phyloP scores from a whole-genome alignment of 192 early-diverging fungal species.

The Geranomyces variabilis region DNA sequence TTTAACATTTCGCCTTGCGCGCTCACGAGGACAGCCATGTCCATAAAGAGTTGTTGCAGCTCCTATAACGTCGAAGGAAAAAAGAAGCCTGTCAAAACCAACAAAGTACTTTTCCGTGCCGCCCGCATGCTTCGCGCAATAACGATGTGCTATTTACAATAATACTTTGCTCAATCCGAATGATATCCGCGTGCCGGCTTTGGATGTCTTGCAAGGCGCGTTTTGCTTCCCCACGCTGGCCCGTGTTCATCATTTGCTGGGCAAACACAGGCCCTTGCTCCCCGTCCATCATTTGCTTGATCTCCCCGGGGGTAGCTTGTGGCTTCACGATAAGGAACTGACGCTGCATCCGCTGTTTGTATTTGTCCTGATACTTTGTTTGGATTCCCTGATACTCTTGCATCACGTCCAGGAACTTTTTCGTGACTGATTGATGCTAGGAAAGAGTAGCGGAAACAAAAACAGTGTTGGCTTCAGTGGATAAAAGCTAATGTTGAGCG shows the following conservation, averaged over 20 bases:
- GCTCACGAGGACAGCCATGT: constrained; percentile 82
- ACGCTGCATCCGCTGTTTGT: constrained; percentile 78
- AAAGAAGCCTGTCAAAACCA: too few species aligned
- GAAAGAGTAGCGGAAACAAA: not conserved
- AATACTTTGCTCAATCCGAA: constrained; percentile 86
- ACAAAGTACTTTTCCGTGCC: not conserved
- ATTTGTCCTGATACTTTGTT: constrained; percentile 80
- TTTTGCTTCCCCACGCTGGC: constrained; percentile 72
- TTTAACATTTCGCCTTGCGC: constrained; percentile 75
- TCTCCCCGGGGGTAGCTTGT: constrained; percentile 73
- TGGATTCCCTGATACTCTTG: constrained; percentile 80
- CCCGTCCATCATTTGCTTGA: constrained; percentile 72
- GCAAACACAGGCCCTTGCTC: constrained; percentile 82
- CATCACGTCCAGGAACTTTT: constrained; percentile 63
- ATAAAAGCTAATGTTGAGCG: too few species aligned
- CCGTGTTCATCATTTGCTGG: constrained; percentile 74
- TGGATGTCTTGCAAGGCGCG: constrained; percentile 82
- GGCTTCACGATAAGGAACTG: constrained; percentile 88
- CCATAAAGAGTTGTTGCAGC: constrained; percentile 85
- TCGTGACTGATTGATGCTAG: constrained; percentile 51
- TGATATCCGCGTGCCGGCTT: constrained; percentile 80
- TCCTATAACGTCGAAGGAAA: constrained; percentile 51
- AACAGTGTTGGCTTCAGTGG: too few species aligned
- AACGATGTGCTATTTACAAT: constrained; percentile 57
- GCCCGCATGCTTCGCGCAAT: too few species aligned